Evolutionary conservation across 768 basidiomycete genomes (phyloP).

Genomic region (Pulveroboletus sp.): DNA sequence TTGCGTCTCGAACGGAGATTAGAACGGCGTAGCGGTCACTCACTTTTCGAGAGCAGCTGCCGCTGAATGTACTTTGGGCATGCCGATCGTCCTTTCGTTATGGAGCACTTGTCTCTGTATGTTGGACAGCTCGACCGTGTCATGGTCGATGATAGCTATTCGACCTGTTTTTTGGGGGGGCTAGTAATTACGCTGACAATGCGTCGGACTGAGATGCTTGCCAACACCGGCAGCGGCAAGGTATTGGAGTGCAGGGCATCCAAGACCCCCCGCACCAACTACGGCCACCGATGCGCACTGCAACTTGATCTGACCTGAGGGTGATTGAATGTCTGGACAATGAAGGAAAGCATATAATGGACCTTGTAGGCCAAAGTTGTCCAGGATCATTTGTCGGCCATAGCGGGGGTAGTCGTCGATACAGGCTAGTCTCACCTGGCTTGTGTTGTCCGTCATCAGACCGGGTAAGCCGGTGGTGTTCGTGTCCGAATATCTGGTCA

Average conservation of each 20-base stretch:
- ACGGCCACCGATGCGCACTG: conserved; percentile 73
- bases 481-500: neutral
- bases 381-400: conserved; percentile 95
- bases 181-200: conserved; percentile 3
- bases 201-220: conserved; percentile 32
- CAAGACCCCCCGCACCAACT: conserved; percentile 92
- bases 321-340: conserved; percentile 1
- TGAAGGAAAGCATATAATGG: conserved; percentile 5
- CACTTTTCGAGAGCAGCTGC: conserved; percentile 64
- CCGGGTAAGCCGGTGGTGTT: neutral
- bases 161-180: conserved; percentile 54
- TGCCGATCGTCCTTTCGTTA: conserved; percentile 62
- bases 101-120: conserved; percentile 93
- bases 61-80: conserved; percentile 80
- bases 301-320: conserved; percentile 77
- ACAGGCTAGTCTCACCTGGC: conserved; percentile 30
- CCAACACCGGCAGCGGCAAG: conserved; percentile 90
- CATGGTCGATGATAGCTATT: conserved; percentile 86
- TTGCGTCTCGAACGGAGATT: conserved; percentile 1
- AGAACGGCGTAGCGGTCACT: neutral
- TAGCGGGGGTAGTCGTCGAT: conserved; percentile 81
- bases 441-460: conserved; percentile 9
- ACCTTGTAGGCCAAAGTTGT: conserved; percentile 85
- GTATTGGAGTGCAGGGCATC: conserved; percentile 94
- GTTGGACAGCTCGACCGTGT: conserved; percentile 83